Evolutionary conservation across 257 asterid species (phyloP), one percentile per base, ranked within the genome.

Genomic region (Plectranthus barbatus): DNA sequence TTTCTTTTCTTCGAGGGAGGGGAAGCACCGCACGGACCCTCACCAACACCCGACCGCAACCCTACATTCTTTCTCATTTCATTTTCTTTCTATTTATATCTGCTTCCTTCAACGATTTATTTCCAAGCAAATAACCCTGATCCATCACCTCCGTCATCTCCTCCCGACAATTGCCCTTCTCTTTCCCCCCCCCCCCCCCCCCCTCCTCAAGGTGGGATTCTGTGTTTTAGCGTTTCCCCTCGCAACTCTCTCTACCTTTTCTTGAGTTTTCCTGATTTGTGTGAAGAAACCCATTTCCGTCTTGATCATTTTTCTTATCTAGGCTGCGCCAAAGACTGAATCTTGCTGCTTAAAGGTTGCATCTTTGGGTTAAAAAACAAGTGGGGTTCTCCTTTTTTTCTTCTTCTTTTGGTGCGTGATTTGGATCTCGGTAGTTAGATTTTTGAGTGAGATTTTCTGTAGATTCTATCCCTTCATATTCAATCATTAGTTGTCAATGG

Each of bases 401-500:
- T 64, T 29, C 21, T 47, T 57, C 24, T 21, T 5, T 56, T 44
- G 63, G 53, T 68, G 26, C 14, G 48, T 21, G 33, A 46, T n/a
- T 49, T 8, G 58, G 33, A 66, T 66, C 66, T 72, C 40, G 72
- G 21, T 12, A 23, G 11, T 58, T 63, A 51, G 60, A 47, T 61
- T 74, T 61, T 74, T 31, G 68, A 29, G 56, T 50, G 65, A 58
- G 66, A 49, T 44, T 39, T 45, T 7, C 12, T 19, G 10, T n/a
- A n/a, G 44, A 37, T 37, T 37, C 13, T 1, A 4, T 37, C 10
- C 36, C 21, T 6, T 9, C 3, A 4, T 29, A 31, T 53, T 56
- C 6, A 10, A 10, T 11, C 26, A 1, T 6, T 26, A 58, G 47
- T 36, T 60, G 80, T 79, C 87, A 69, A 92, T 92, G 99, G 95